phyloP scores from a whole-genome alignment of 1,284 basidiomycete species.

The Ceraceosorus bombacis region DNA sequence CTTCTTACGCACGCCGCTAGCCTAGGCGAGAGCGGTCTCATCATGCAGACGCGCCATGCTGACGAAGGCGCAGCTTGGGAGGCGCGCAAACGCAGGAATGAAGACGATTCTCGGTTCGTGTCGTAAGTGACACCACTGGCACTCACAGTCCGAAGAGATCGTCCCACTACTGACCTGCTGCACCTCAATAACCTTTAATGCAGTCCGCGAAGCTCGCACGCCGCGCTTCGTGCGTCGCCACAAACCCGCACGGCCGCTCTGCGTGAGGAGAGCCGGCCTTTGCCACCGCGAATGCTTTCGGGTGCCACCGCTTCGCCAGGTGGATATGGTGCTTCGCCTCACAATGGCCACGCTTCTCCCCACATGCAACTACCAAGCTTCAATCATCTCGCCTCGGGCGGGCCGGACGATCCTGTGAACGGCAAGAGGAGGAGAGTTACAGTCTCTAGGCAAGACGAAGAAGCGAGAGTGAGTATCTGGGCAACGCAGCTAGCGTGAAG shows the following conservation, averaged over 20 bases:
- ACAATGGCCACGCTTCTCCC: conserved; percentile 5
- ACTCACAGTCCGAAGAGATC: neutral
- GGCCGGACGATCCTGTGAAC: conserved; percentile 2
- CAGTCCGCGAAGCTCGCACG: neutral
- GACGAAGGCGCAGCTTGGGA: neutral
- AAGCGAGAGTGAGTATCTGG: neutral
- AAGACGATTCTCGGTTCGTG: neutral
- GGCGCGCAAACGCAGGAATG: neutral
- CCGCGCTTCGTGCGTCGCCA: neutral
- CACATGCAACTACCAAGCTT: conserved; percentile 10
- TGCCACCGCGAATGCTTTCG: neutral
- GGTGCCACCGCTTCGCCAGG: neutral
- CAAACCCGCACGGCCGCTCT: neutral
- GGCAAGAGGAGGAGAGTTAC: conserved; percentile 6
- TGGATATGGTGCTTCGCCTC: neutral
- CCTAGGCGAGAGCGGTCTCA: too few relatives aligned
- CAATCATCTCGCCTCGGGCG: conserved; percentile 10
- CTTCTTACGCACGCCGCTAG: too few relatives aligned
- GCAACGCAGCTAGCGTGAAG: conserved; percentile 1
- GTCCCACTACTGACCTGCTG: neutral
- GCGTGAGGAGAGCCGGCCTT: neutral
- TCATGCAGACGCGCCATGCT: too few relatives aligned
- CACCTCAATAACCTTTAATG: neutral
- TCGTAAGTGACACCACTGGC: neutral
- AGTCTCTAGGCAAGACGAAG: neutral